Evolutionary conservation across 2,329 filamentous ascomycete genomes (phyloP).

Genomic region (Penicillium carneum): DNA sequence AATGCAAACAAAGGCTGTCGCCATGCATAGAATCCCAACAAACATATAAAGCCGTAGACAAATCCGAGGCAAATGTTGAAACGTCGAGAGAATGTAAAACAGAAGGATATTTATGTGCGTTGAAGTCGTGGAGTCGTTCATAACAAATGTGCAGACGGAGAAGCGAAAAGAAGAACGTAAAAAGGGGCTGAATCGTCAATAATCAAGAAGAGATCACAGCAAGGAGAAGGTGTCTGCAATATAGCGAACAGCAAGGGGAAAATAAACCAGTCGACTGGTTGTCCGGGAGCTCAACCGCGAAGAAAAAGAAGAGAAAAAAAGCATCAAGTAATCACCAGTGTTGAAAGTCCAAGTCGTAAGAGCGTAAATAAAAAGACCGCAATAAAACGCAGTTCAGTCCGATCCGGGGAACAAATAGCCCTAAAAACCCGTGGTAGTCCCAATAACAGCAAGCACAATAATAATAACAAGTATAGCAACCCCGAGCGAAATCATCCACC

Average conservation of each 20-base stretch:
- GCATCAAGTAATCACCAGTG: not conserved
- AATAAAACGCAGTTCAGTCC: not conserved
- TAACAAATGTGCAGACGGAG: constrained; percentile 2
- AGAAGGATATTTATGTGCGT: constrained; percentile 19
- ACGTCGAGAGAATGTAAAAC: constrained; percentile 10
- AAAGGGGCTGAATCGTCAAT: constrained; percentile 4
- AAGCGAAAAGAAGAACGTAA: not conserved
- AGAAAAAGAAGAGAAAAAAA: constrained; percentile 19
- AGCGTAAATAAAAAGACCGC: constrained; percentile 21
- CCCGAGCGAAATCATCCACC: constrained; percentile 66
- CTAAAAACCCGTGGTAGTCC: constrained; percentile 46
- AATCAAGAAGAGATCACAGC: not conserved
- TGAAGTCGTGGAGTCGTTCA: constrained; percentile 12
- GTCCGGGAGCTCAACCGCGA: not conserved
- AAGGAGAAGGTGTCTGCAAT: not conserved
- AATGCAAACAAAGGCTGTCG: constrained; percentile 12
- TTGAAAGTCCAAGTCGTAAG: constrained; percentile 22
- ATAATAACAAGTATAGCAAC: constrained; percentile 62
- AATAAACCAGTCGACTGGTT: constrained; percentile 9
- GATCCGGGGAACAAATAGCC: not conserved
- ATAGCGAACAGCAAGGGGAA: constrained; percentile 8
- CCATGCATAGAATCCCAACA: constrained; percentile 16
- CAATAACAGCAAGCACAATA: constrained; percentile 44
- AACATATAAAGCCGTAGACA: constrained; percentile 1
- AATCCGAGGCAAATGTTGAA: not conserved